phyloP scores from a whole-genome alignment of 2,329 filamentous ascomycete genomes.

The Penicillium sp. region DNA sequence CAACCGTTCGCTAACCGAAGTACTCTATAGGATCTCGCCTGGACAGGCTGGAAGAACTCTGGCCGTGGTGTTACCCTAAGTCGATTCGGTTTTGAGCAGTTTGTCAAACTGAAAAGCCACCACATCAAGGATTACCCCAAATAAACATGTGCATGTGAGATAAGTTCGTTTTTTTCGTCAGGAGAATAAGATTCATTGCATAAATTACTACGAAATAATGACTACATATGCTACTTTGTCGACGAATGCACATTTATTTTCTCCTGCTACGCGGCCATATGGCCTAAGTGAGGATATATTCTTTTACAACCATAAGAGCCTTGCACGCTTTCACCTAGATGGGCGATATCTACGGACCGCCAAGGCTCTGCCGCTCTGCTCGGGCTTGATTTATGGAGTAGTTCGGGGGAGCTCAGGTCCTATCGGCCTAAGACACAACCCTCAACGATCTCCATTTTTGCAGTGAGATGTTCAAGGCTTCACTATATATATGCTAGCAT shows the following conservation, averaged over 20 bases:
- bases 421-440: not conserved
- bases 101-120: slow-evolving; percentile 93
- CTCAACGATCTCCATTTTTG: not conserved
- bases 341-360: not conserved
- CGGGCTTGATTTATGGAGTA: not conserved
- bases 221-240: not conserved
- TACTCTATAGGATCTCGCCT: slow-evolving; percentile 74
- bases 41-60: slow-evolving; percentile 97
- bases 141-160: slow-evolving; percentile 28
- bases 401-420: not conserved
- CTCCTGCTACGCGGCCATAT: not conserved
- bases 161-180: not conserved
- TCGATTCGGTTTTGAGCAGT: slow-evolving; percentile 89
- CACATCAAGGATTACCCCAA: slow-evolving; percentile 79
- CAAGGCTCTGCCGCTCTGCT: not conserved
- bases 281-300: not conserved
- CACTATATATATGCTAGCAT: not conserved
- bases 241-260: not conserved
- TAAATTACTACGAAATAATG: not conserved
- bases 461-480: not conserved
- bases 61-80: slow-evolving; percentile 89
- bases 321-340: too few species aligned
- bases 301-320: too few species aligned
- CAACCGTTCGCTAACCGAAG: not conserved
- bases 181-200: not conserved